Evolutionary conservation across 768 basidiomycete species (phyloP).

Genomic region (Tephrocybe sp.): DNA sequence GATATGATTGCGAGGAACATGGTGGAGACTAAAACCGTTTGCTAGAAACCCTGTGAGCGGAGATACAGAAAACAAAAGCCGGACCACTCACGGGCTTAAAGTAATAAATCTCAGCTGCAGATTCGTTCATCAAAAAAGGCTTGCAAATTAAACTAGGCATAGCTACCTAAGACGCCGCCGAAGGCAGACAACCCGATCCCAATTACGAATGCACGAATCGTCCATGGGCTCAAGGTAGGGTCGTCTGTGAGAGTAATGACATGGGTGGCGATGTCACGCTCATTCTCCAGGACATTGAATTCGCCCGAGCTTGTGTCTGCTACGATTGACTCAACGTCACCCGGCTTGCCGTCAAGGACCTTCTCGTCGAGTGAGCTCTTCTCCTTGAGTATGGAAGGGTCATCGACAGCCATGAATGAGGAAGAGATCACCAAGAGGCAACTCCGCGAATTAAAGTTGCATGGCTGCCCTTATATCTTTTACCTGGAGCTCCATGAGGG

Average conservation of each 20-base stretch:
- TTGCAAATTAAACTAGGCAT: not conserved
- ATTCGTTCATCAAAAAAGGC: slow-evolving; percentile 12
- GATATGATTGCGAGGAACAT: slow-evolving; percentile 56
- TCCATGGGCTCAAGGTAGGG: slow-evolving; percentile 44
- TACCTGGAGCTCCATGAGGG: too few species aligned
- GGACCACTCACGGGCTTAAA: slow-evolving; percentile 48
- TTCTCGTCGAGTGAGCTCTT: slow-evolving; percentile 24
- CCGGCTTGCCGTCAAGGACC: slow-evolving; percentile 25
- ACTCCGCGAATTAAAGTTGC: not conserved
- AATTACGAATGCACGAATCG: slow-evolving; percentile 45
- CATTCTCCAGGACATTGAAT: slow-evolving; percentile 37
- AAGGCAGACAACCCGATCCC: slow-evolving; percentile 48
- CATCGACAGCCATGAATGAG: slow-evolving; percentile 8
- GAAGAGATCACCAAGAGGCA: not conserved
- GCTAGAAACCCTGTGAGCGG: slow-evolving; percentile 30
- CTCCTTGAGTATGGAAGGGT: slow-evolving; percentile 6
- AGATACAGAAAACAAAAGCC: not conserved
- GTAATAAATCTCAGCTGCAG: slow-evolving; percentile 56
- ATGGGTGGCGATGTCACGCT: slow-evolving; percentile 47
- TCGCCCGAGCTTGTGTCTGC: slow-evolving; percentile 22
- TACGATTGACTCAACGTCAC: slow-evolving; percentile 33
- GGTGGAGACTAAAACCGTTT: slow-evolving; percentile 50
- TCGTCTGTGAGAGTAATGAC: slow-evolving; percentile 48
- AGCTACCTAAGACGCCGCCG: slow-evolving; percentile 48
- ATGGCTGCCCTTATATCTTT: too few species aligned